Evolutionary conservation across 2,329 filamentous ascomycete species (phyloP).

Genomic region (Aspergillus puulaauensis): DNA sequence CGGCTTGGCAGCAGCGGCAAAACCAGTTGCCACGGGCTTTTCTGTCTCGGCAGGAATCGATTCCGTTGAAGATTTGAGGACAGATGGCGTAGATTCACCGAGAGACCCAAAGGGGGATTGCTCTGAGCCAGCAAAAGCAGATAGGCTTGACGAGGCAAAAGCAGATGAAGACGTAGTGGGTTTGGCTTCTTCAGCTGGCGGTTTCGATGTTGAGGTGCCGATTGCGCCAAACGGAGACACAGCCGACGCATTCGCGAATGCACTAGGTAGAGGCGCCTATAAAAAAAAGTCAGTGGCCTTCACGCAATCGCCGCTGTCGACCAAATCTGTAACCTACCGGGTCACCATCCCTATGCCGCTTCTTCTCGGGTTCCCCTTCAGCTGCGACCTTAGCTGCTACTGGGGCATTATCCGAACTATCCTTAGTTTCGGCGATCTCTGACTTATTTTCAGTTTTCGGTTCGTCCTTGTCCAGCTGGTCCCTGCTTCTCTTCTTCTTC

Average conservation of each 20-base stretch:
- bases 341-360: constrained; percentile 41
- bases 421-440: constrained; percentile 19
- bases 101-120: constrained; percentile 65
- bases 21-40: constrained; percentile 27
- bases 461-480: constrained; percentile 41
- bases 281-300: not conserved
- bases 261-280: constrained; percentile 34
- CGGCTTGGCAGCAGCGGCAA: constrained; percentile 30
- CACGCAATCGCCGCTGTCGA: not conserved
- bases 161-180: constrained; percentile 56
- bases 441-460: constrained; percentile 18
- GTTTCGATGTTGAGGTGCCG: constrained; percentile 26
- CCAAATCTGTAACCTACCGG: constrained; percentile 19
- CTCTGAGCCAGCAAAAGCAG: constrained; percentile 61
- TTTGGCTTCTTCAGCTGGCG: constrained; percentile 18
- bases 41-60: constrained; percentile 20
- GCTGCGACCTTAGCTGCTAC: constrained; percentile 14
- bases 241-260: constrained; percentile 45
- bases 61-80: constrained; percentile 35
- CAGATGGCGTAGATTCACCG: constrained; percentile 47
- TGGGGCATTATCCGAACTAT: constrained; percentile 10
- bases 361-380: constrained; percentile 43
- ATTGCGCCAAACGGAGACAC: constrained; percentile 47
- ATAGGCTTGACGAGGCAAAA: constrained; percentile 68
- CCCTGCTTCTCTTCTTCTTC: constrained; percentile 46